Base-by-base conservation (phyloP, 2,329 filamentous ascomycete species). In the Diaporthe citri region DNA sequence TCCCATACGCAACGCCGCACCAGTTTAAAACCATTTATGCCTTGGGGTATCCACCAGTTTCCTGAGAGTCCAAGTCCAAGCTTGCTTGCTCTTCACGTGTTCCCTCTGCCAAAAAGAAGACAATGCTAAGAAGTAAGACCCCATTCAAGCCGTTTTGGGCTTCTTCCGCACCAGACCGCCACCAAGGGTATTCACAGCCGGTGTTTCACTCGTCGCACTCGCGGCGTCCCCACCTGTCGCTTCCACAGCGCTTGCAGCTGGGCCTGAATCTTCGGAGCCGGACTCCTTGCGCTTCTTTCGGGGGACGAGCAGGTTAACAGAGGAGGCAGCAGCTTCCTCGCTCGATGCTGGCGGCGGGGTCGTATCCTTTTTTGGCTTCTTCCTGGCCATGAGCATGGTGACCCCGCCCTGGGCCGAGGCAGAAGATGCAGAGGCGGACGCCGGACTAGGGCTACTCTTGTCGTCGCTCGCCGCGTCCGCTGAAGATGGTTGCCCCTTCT, bases 111-210 rank as follows among this genome's bases (percentile, higher is more conserved):
- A 31, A 39, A 20, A 28, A 56, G 20, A n/a, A 41, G 43, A 15
- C 20, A 10, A 25, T 41, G 41, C 15, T 36, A 51, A 55, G 48
- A 20, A 28, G 28, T n/a, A n/a, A 36, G 22, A n/a, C 15, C 39
- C 13, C 57, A 3, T 46, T 75, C 41, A 76, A 25, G 56, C 31
- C 22, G 60, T 72, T 46, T 77, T 77, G n/a, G 74, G 71, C 43
- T 76, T 91, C 82, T 88, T 91, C 74, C 87, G 84, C 55, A 90
- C 83, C 17, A 88, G 77, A 2, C 82, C 84, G 22, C 78, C 79
- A 20, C 81, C 82, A 9, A 87, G 79, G 0, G 81, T 81, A 34
- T 84, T 85, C 0, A 84, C 82, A 6, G 70, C 71, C 25, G 73
- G 72, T n/a, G 41, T 36, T 51, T 78, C 76, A 5, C 56, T 43